Evolutionary conservation across 352 stramenopile genomes (phyloP).

Genomic region (Phytophthora vignae): DNA sequence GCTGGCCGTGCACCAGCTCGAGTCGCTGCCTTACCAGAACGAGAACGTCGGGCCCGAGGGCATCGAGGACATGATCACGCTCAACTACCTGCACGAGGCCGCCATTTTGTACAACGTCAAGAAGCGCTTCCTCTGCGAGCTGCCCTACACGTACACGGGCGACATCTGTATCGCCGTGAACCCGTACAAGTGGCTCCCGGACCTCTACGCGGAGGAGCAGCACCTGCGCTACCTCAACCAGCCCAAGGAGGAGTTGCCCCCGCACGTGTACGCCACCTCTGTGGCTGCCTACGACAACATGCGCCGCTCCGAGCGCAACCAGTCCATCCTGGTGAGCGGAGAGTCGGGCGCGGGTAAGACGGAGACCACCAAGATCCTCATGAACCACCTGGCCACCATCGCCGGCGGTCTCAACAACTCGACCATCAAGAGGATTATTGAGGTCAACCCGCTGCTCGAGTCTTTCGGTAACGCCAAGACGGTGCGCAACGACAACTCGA

Average conservation of each 20-base stretch:
- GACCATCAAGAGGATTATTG: constrained; percentile 97
- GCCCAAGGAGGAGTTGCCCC: constrained; percentile 79
- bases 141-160: constrained; percentile 97
- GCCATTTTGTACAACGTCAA: constrained; percentile 93
- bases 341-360: constrained; percentile 94
- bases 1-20: constrained; percentile 74
- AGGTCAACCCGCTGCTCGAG: constrained; percentile 98
- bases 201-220: constrained; percentile 87
- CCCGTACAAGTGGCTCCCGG: constrained; percentile 94
- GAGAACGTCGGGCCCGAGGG: constrained; percentile 68
- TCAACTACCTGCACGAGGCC: constrained; percentile 92
- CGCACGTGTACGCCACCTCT: constrained; percentile 83
- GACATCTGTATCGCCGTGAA: constrained; percentile 98
- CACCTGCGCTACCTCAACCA: constrained; percentile 80
- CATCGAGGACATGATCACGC: constrained; percentile 88
- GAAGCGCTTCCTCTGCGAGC: constrained; percentile 77
- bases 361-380: constrained; percentile 95
- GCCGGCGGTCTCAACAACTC: constrained; percentile 87
- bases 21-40: constrained; percentile 89
- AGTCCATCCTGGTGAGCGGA: constrained; percentile 88
- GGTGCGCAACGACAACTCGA: constrained; percentile 98
- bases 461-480: constrained; percentile 99
- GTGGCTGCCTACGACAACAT: constrained; percentile 85
- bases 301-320: constrained; percentile 72
- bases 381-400: constrained; percentile 88